A percentile compares a stretch with the other conserved stretches of the same genome.
phyloP scores from a whole-genome alignment of 306 rosid species.

The Prunus kanzakura region DNA sequence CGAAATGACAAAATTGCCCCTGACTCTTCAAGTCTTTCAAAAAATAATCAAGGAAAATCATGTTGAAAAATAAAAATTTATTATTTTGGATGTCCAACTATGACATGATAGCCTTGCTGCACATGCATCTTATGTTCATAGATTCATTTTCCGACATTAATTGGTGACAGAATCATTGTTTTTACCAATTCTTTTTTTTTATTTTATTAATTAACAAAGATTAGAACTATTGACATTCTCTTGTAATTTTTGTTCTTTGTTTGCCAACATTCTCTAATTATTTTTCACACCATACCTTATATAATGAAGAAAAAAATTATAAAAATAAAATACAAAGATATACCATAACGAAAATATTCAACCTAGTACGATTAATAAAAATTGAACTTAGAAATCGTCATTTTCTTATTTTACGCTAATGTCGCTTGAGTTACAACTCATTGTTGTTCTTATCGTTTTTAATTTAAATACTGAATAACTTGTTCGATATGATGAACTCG shows the following conservation, averaged over 20 bases:
- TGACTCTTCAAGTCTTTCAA: background rate
- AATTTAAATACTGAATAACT: background rate
- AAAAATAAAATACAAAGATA: no score
- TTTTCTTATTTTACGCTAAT: background rate
- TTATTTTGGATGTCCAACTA: background rate
- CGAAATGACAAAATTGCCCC: constrained; percentile 1
- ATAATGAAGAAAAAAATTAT: no score
- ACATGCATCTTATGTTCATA: background rate
- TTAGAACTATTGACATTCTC: background rate
- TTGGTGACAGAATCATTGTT: background rate
- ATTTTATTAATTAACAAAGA: background rate
- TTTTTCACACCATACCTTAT: no score
- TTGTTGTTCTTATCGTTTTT: no score
- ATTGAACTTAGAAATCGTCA: background rate
- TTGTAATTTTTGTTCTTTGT: no score
- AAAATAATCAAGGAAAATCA: background rate
- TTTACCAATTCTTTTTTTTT: background rate
- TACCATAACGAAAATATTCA: background rate
- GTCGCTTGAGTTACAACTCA: no score
- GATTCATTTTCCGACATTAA: background rate
- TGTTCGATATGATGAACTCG: background rate
- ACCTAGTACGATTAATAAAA: background rate
- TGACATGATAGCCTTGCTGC: background rate
- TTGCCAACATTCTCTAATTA: no score
- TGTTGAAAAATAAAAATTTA: background rate